Evolutionary conservation across 768 basidiomycete genomes (phyloP).

Genomic region (Suillus lakei): DNA sequence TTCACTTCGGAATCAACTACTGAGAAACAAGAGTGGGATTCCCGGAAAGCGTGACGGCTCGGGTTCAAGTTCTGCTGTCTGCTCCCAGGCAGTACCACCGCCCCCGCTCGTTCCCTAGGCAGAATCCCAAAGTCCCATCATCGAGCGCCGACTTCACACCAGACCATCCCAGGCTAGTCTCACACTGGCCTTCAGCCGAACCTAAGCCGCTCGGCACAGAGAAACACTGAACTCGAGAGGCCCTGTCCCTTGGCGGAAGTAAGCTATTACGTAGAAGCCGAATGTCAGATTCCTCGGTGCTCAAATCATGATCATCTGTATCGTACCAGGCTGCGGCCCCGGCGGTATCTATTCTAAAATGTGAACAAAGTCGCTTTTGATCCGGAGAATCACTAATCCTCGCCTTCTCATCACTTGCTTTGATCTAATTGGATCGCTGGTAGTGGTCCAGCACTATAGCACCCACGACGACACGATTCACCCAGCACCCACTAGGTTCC

Average conservation of each 20-base stretch:
- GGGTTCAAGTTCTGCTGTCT: constrained; percentile 6
- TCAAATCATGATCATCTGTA: not conserved
- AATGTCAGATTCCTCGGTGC: not conserved
- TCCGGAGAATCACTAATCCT: not conserved
- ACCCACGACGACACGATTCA: not conserved
- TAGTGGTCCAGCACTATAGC: not conserved
- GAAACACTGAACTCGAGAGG: not conserved
- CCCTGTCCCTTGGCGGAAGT: not conserved
- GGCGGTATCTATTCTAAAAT: not conserved
- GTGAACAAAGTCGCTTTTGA: not conserved
- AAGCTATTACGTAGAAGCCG: not conserved
- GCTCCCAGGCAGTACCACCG: constrained; percentile 7
- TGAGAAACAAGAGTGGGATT: not conserved
- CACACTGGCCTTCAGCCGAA: constrained; percentile 2
- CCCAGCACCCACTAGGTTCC: not conserved
- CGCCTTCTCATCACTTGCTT: not conserved
- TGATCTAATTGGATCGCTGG: not conserved
- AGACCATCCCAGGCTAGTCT: constrained; percentile 15
- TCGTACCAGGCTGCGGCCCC: not conserved
- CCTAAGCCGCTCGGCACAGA: not conserved
- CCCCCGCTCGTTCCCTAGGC: constrained; percentile 4
- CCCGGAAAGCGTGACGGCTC: not conserved
- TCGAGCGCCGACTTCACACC: constrained; percentile 10
- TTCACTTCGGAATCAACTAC: not conserved
- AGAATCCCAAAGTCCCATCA: constrained; percentile 3